Conservation (phyloP, 2,329 filamentous ascomycete genomes). For the Xylaria digitata region DNA sequence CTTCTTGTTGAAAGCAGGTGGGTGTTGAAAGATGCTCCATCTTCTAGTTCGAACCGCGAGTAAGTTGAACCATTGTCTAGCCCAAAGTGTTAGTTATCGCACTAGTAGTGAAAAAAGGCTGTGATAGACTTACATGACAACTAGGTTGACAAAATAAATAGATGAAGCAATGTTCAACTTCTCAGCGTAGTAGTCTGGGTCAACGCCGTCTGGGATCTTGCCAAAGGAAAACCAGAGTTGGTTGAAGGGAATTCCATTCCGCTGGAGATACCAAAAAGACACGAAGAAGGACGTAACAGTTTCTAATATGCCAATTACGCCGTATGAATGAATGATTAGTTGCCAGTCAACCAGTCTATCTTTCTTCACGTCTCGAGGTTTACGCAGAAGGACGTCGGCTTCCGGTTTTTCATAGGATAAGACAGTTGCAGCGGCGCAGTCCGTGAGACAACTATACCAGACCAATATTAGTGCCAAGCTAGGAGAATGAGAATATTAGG, state of each 20-base stretch:
- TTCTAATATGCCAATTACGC: constrained; percentile 73
- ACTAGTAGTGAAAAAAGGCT: not conserved
- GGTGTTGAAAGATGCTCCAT: constrained; percentile 77
- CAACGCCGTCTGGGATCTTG: constrained; percentile 59
- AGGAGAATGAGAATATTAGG: constrained; percentile 38
- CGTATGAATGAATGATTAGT: constrained; percentile 78
- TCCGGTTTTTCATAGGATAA: constrained; percentile 83
- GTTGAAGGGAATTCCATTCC: constrained; percentile 72
- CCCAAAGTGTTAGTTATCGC: constrained; percentile 2
- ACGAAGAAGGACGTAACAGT: constrained; percentile 71
- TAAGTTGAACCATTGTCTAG: constrained; percentile 78
- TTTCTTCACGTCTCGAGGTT: constrained; percentile 74
- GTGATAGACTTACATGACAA: constrained; percentile 71
- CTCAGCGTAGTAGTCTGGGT: constrained; percentile 64
- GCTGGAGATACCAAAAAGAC: constrained; percentile 74
- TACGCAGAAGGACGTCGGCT: constrained; percentile 76
- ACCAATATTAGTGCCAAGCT: not conserved
- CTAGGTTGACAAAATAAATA: constrained; percentile 83
- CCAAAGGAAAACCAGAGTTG: constrained; percentile 77
- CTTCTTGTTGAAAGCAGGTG: constrained; percentile 71
- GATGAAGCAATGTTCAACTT: constrained; percentile 74
- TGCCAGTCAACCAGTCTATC: constrained; percentile 80
- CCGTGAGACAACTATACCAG: constrained; percentile 73
- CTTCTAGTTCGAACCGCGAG: constrained; percentile 74
- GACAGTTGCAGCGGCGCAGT: constrained; percentile 77